Conservation (phyloP, 805 yeast genomes). For the Tetrapisispora arboricola region DNA sequence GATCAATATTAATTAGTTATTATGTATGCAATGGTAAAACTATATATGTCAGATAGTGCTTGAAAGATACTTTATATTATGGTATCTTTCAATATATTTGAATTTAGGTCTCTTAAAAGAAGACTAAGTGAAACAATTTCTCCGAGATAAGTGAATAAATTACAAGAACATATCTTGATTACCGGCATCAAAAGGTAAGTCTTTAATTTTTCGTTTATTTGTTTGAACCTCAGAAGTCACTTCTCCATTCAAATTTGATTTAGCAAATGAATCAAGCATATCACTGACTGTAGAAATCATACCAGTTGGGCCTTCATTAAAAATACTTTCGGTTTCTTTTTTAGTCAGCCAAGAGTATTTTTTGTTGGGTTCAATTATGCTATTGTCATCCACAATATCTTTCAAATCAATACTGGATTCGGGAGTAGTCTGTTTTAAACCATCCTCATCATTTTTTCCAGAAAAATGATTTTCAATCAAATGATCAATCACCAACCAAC, state of each 20-base stretch:
- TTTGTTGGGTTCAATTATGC: conserved; percentile 31
- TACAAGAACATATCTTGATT: not conserved
- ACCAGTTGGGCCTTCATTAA: conserved; percentile 63
- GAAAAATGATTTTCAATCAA: conserved; percentile 52
- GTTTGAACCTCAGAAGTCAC: no score
- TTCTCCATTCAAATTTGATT: conserved; percentile 14
- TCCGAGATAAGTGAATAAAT: not conserved
- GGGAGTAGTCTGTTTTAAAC: no score
- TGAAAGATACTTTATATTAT: no score
- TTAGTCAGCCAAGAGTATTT: conserved; percentile 40
- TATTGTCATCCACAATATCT: conserved; percentile 56
- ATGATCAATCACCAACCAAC: conserved; percentile 72
- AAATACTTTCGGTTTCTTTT: conserved; percentile 23
- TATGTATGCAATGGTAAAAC: no score
- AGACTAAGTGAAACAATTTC: no score
- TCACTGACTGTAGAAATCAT: conserved; percentile 56
- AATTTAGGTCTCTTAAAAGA: no score
- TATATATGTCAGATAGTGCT: no score
- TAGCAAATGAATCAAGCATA: conserved; percentile 38
- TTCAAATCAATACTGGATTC: not conserved
- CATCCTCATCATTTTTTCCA: conserved; percentile 4
- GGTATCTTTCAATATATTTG: no score
- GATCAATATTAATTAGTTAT: no score
- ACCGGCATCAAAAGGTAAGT: not conserved
- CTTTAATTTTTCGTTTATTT: no score